Evolutionary conservation across 2,329 filamentous ascomycete genomes (phyloP).

Genomic region (Arthroderma sp.): DNA sequence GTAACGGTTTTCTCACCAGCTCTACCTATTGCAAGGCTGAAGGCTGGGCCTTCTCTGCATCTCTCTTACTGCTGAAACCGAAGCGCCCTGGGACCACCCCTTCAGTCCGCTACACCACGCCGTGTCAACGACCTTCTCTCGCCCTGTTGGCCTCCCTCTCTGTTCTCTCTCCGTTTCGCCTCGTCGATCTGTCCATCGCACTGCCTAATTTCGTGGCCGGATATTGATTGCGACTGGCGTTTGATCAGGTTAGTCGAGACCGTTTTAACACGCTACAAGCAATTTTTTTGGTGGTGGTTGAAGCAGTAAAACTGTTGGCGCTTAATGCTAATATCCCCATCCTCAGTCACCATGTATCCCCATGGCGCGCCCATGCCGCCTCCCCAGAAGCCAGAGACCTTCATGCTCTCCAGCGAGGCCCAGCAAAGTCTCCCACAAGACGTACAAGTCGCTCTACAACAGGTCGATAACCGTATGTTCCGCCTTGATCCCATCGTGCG

Average conservation of each 20-base stretch:
- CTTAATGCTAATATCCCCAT: background rate
- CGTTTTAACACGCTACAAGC: background rate
- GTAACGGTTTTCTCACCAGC: constrained; percentile 9
- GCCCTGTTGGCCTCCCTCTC: background rate
- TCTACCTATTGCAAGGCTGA: constrained; percentile 6
- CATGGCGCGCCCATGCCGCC: constrained; percentile 72
- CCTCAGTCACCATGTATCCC: constrained; percentile 53
- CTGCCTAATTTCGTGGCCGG: background rate
- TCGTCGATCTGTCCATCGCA: constrained; percentile 5
- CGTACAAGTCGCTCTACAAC: constrained; percentile 91
- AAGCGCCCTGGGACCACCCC: background rate
- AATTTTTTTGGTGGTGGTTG: background rate
- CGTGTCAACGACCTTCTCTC: background rate
- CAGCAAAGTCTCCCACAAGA: constrained; percentile 93
- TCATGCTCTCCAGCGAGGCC: constrained; percentile 93
- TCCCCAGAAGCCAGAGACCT: constrained; percentile 94
- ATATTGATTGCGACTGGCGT: background rate
- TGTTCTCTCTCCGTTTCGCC: constrained; percentile 16
- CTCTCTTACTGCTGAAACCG: constrained; percentile 2
- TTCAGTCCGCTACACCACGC: background rate
- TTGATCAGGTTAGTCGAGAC: constrained; percentile 3
- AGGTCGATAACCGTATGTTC: constrained; percentile 87
- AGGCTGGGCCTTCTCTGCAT: constrained; percentile 5
- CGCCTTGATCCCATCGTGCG: background rate
- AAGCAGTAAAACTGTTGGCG: background rate